Base-by-base conservation (phyloP, 305 asterid genomes). In the Fraxinus platypoda region DNA sequence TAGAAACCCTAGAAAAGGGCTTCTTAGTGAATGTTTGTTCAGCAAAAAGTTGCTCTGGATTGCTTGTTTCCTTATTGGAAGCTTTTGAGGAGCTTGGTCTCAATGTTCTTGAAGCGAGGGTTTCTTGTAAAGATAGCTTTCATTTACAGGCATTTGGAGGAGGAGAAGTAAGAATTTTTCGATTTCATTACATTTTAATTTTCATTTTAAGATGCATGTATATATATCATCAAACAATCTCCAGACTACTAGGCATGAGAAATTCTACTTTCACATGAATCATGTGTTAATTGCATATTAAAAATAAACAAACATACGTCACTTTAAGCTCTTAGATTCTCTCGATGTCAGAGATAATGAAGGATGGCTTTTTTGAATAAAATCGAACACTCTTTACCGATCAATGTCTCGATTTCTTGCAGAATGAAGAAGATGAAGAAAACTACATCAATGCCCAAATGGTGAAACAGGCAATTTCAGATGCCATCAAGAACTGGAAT, bases 41-140 rank as follows among this genome's bases (percentile, higher is more conserved):
- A 46, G 86, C 86, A 37, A 87, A 87, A 75, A 92, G 87, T 80
- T 90, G 95, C 81, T 98, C 97, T 0, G 97, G 97, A 23, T 79
- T 95, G 83, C 94, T 94, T 17, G 93, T 92, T 23, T 82, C 82
- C 66, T 88, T 93, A 80, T 76, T 95, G 78, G 95, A 90, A 68
- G 93, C 97, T 66, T 90, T 95, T 84, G 99, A 95, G 82, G 92
- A 90, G 62, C 84, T 95, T 41, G 95, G 99, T 21, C 98, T 95
- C 17, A 87, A 83, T 74, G 93, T 95, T 9, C 86, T 92, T 77
- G 97, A 95, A 83, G 98, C 97, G 88, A 93, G 97, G 95, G 94
- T 95, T 94, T 94, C 98, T 30, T 95, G 97, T 87, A 89, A 86
- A 0, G 91, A 95, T 57, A 86, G 43, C 78, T 95, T 95, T 84